phyloP scores from a whole-genome alignment of 495 filamentous ascomycete species.

The Penicillium simplicissimum region DNA sequence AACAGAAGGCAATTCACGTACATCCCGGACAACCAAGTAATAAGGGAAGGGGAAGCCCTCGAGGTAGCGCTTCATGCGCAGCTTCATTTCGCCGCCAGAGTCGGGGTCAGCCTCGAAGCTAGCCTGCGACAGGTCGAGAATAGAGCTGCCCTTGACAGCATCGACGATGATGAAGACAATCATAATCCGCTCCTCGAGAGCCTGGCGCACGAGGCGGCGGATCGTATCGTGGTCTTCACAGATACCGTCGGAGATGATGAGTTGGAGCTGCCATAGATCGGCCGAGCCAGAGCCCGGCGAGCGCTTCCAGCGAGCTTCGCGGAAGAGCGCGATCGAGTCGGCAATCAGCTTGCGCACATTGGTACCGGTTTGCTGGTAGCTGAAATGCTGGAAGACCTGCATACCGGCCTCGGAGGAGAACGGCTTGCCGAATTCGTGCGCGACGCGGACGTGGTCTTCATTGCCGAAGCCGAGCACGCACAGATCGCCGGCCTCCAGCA shows the following conservation, averaged over 20 bases:
- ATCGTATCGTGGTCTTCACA: constrained; percentile 88
- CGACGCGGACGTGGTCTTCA: constrained; percentile 73
- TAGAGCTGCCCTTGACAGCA: constrained; percentile 64
- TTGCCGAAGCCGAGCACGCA: constrained; percentile 84
- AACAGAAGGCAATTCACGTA: constrained; percentile 85
- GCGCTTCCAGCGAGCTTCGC: constrained; percentile 64
- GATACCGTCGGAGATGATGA: constrained; percentile 91
- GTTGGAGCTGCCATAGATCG: constrained; percentile 93
- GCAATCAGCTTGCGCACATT: constrained; percentile 78
- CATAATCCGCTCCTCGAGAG: constrained; percentile 93
- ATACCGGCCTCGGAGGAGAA: constrained; percentile 83
- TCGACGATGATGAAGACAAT: constrained; percentile 97
- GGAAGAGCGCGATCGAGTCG: constrained; percentile 77
- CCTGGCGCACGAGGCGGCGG: constrained; percentile 75
- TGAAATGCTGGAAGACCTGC: constrained; percentile 79
- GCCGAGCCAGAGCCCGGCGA: constrained; percentile 55
- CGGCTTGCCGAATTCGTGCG: constrained; percentile 82
- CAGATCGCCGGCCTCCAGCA: constrained; percentile 91
- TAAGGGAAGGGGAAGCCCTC: constrained; percentile 96
- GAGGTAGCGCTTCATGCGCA: constrained; percentile 84
- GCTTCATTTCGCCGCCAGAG: constrained; percentile 58
- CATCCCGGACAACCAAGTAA: constrained; percentile 90
- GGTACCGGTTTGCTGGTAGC: constrained; percentile 80
- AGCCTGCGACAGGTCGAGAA: constrained; percentile 79
- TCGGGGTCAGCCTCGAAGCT: constrained; percentile 65